phyloP scores from a whole-genome alignment of 352 stramenopile species.

The Phytophthora tentaculata region DNA sequence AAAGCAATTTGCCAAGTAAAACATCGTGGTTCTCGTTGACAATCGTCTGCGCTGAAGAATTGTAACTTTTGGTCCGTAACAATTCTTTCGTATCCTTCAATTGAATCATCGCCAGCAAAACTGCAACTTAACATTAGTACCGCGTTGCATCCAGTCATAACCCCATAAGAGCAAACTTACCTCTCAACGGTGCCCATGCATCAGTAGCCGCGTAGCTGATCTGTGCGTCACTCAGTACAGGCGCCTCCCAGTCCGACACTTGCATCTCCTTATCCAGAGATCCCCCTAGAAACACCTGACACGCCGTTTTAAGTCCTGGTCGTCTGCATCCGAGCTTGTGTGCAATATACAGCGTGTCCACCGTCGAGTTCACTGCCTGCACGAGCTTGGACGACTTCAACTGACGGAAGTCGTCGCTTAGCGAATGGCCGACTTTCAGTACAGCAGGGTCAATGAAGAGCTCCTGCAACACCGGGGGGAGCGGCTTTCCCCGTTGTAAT shows the following conservation, averaged over 20 bases:
- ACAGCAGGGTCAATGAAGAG: slow-evolving; percentile 64
- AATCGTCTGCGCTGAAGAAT: slow-evolving; percentile 40
- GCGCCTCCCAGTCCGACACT: slow-evolving; percentile 84
- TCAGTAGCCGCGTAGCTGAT: slow-evolving; percentile 85
- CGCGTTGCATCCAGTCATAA: neutral
- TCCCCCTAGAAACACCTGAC: slow-evolving; percentile 72
- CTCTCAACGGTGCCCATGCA: slow-evolving; percentile 75
- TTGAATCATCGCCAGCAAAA: slow-evolving; percentile 81
- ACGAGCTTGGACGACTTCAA: slow-evolving; percentile 68
- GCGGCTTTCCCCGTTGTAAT: slow-evolving; percentile 52
- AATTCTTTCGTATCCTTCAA: slow-evolving; percentile 61
- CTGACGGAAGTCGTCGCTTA: slow-evolving; percentile 78
- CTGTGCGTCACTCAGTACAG: slow-evolving; percentile 67
- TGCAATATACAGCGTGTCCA: slow-evolving; percentile 83
- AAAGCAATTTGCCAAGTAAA: slow-evolving; percentile 57
- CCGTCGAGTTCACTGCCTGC: slow-evolving; percentile 62
- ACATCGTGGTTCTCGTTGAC: slow-evolving; percentile 51
- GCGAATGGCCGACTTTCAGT: slow-evolving; percentile 82
- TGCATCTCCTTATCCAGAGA: slow-evolving; percentile 88
- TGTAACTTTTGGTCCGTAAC: slow-evolving; percentile 77
- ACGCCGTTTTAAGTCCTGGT: slow-evolving; percentile 75
- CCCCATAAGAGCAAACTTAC: slow-evolving; percentile 35
- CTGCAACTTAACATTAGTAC: slow-evolving; percentile 34
- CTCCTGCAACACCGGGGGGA: slow-evolving; percentile 62
- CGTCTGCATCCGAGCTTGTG: slow-evolving; percentile 80